phyloP scores from a whole-genome alignment of 768 basidiomycete species.

The Psilocybe tampanensis region DNA sequence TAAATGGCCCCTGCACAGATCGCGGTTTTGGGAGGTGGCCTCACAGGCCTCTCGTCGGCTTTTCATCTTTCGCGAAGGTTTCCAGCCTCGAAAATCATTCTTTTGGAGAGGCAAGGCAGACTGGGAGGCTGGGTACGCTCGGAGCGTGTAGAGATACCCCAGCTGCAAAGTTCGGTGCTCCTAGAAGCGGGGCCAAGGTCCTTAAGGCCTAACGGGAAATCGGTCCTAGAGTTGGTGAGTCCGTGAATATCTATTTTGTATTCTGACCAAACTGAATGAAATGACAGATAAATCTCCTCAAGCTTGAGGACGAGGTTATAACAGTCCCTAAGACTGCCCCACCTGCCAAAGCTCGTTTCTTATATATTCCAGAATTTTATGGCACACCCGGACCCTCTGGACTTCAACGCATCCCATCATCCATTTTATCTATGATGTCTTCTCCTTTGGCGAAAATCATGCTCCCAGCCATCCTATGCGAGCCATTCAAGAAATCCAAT shows the following conservation, averaged over 20 bases:
- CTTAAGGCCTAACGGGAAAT: conserved; percentile 72
- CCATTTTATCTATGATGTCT: conserved; percentile 35
- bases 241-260: not conserved
- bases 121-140: conserved; percentile 90
- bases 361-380: conserved; percentile 50
- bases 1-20: conserved; percentile 39
- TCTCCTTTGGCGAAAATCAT: conserved; percentile 47
- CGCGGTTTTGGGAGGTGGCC: conserved; percentile 77
- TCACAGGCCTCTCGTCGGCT: conserved; percentile 81
- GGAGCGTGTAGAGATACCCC: conserved; percentile 48
- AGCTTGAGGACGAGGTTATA: conserved; percentile 59
- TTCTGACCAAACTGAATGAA: conserved; percentile 6
- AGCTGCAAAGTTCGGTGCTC: conserved; percentile 40
- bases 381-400: conserved; percentile 37
- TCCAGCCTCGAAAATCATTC: conserved; percentile 56
- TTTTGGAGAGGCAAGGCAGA: conserved; percentile 66
- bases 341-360: conserved; percentile 76
- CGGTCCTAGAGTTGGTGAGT: conserved; percentile 80
- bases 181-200: conserved; percentile 90
- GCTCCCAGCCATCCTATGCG: conserved; percentile 55
- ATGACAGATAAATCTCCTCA: conserved; percentile 74
- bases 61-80: conserved; percentile 74
- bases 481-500: conserved; percentile 56
- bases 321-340: conserved; percentile 68
- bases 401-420: conserved; percentile 53